phyloP scores from a whole-genome alignment of 169 alveolate species.

The Condylostoma magnum region DNA sequence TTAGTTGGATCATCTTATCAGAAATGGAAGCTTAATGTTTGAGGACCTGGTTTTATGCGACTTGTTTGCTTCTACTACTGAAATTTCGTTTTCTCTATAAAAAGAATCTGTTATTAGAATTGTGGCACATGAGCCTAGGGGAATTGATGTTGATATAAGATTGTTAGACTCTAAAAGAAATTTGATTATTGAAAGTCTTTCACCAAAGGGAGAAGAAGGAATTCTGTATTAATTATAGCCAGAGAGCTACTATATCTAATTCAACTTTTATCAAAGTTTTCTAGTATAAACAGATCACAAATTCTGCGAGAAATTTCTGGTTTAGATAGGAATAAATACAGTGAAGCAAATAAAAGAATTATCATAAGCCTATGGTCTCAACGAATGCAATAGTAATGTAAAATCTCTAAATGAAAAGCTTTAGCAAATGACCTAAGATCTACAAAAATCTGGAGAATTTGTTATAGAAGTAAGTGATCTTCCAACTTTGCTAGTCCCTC shows the following conservation, averaged over 20 bases:
- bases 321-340: no score
- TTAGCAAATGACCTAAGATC: no score
- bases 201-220: slow-evolving; percentile 22
- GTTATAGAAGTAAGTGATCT: no score
- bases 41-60: slow-evolving; percentile 11
- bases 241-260: neutral
- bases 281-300: no score
- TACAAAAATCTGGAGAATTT: no score
- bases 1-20: neutral
- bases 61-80: neutral
- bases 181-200: neutral
- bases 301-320: no score
- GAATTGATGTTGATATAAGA: slow-evolving; percentile 15
- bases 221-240: neutral
- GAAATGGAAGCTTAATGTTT: neutral
- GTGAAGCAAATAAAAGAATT: no score
- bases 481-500: no score
- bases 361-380: no score
- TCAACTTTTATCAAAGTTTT: no score
- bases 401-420: no score
- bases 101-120: slow-evolving; percentile 9
- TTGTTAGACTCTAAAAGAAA: neutral
- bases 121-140: neutral
- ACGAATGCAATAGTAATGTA: no score
- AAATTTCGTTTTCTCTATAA: neutral